Conservation (phyloP, 306 rosid species). For the Astragalus membranaceus region DNA sequence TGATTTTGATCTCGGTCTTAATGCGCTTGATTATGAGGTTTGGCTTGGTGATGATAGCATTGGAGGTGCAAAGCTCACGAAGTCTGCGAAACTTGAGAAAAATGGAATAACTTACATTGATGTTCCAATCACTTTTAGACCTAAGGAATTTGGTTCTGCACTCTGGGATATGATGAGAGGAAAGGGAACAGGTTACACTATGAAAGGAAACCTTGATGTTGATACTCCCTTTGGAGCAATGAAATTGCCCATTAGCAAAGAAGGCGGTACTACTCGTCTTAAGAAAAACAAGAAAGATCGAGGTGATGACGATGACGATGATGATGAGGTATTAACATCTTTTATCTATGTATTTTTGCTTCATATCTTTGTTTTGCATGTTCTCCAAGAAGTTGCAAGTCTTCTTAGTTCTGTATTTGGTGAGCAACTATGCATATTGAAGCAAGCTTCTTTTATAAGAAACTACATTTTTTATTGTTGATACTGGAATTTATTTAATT, state of each 20-base stretch:
- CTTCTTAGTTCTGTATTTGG: background rate
- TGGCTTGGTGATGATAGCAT: conserved; percentile 81
- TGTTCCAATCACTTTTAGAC: conserved; percentile 80
- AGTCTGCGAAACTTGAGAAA: conserved; percentile 61
- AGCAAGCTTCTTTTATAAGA: background rate
- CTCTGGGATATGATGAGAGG: conserved; percentile 98
- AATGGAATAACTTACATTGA: conserved; percentile 52
- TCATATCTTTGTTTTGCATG: background rate
- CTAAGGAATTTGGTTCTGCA: conserved; percentile 91
- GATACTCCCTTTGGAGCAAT: conserved; percentile 92
- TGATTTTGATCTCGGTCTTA: conserved; percentile 83
- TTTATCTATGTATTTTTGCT: background rate
- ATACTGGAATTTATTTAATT: background rate
- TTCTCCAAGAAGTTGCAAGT: background rate
- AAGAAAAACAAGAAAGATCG: conserved; percentile 77
- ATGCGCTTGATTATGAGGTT: conserved; percentile 66
- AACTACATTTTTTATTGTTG: background rate
- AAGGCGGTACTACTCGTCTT: conserved; percentile 87
- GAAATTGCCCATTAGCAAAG: conserved; percentile 87
- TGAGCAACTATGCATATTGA: background rate
- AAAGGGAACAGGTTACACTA: conserved; percentile 74
- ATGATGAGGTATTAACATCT: conserved; percentile 56
- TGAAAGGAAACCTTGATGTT: conserved; percentile 71
- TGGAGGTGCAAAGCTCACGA: conserved; percentile 61
- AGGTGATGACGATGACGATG: conserved; percentile 42